Evolutionary conservation across 192 early-diverging fungal genomes (phyloP).

Genomic region (Spinellus fusiger): DNA sequence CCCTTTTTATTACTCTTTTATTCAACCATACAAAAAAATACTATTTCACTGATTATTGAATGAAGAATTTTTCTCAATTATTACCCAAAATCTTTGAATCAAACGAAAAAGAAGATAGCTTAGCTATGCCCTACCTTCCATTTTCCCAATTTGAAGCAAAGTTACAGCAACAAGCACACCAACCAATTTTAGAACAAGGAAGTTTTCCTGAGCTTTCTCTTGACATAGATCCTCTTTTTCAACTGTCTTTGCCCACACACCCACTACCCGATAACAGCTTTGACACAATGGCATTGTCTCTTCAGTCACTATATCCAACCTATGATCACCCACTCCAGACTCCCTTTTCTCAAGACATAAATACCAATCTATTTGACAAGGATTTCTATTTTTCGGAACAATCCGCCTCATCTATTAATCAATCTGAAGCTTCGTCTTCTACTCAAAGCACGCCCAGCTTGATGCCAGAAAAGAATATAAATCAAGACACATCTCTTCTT

Average conservation of each 20-base stretch:
- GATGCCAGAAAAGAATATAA: too few relatives aligned
- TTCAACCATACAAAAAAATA: not conserved
- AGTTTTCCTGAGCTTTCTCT: not conserved
- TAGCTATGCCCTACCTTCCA: not conserved
- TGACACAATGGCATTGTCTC: not conserved
- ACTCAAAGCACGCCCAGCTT: too few relatives aligned
- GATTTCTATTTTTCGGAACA: too few relatives aligned
- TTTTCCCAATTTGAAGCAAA: conserved; percentile 6
- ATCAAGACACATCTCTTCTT: not conserved
- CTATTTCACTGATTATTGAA: not conserved
- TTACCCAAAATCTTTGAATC: not conserved
- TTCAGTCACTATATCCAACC: not conserved
- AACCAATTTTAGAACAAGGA: not conserved
- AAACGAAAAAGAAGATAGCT: not conserved
- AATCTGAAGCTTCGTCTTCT: too few relatives aligned
- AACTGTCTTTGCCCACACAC: not conserved
- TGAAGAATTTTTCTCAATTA: not conserved
- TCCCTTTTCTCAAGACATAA: too few relatives aligned
- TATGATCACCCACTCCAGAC: too few relatives aligned
- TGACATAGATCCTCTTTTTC: not conserved
- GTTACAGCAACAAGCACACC: conserved; percentile 11
- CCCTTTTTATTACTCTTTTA: not conserved
- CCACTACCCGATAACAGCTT: not conserved
- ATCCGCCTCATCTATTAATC: too few relatives aligned
- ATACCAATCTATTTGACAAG: too few relatives aligned